Base-by-base conservation (phyloP, 2,329 filamentous ascomycete species). In the Phaeosphaeriaceae sp. region DNA sequence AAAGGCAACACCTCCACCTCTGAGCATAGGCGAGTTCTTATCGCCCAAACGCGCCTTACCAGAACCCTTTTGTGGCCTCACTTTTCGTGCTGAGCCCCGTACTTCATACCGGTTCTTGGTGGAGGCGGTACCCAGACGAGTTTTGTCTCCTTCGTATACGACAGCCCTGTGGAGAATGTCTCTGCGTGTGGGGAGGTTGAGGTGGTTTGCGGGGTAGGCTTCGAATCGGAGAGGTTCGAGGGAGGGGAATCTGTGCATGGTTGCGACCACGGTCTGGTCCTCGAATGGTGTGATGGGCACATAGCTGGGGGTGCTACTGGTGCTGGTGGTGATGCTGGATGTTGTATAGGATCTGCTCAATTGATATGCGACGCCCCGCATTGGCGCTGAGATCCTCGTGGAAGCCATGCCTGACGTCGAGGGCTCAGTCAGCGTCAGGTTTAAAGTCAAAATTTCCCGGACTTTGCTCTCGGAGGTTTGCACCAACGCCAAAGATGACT, bases 111-210 rank as follows among this genome's bases (percentile, higher is more conserved):
- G 81, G 32, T 64, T 73, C 56, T 73, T 73, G 29, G 71, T 72
- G 11, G 61, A 66, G 21, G 92, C 94, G 2, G 91, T 95, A 58
- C 94, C 94, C 17, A 62, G 30, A 23, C 94, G 87, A 47, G 90
- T 89, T 68, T 81, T 84, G 78, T 97, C 93, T 61, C 90, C 94
- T 78, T 99, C 94, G 80, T 88, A 97, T 63, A 96, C 78, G 50
- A 99, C 85, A 50, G 94, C 94, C 58, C 90, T 86, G 78, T 99
- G 93, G 45, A 99, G 86, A 58, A 99, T 86, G 74, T 99, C 94
- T 72, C 88, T 87, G 51, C 94, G 89, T 38, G 96, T 82, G 2
- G 94, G 94, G 28, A 97, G 84, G 69, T 89, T 80, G 36, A 99
- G 88, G 74, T 97, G 91, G 66, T 89, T 88, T 52, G 86, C 79